Conservation (phyloP, 192 early-diverging fungal genomes). For the Geosiphon pyriformis region DNA sequence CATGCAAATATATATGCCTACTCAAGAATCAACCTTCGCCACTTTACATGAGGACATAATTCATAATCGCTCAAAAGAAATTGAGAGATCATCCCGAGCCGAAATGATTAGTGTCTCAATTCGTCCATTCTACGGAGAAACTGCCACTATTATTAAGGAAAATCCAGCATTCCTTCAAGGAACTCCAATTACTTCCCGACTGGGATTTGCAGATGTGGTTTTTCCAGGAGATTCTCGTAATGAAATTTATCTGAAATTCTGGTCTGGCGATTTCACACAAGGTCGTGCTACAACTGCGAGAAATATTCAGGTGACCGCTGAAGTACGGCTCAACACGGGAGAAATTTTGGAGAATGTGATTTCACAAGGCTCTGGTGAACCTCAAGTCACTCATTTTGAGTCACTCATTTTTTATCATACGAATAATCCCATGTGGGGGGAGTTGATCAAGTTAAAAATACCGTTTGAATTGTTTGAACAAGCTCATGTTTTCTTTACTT, state of each 20-base stretch:
- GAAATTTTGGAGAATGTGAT: conserved; percentile 50
- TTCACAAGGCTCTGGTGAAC: conserved; percentile 36
- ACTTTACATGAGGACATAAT: conserved; percentile 55
- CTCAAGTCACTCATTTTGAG: conserved; percentile 40
- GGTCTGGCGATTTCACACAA: conserved; percentile 50
- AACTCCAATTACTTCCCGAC: conserved; percentile 42
- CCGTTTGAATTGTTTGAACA: conserved; percentile 45
- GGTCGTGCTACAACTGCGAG: conserved; percentile 33
- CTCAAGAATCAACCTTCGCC: conserved; percentile 43
- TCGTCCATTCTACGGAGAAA: conserved; percentile 38
- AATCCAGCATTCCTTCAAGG: conserved; percentile 40
- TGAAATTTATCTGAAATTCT: conserved; percentile 54
- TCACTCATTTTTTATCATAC: conserved; percentile 58
- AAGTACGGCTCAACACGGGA: conserved; percentile 52
- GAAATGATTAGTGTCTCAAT: conserved; percentile 45
- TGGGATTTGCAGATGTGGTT: conserved; percentile 59
- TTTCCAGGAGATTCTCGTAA: conserved; percentile 51
- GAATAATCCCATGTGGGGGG: conserved; percentile 53
- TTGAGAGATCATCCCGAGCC: conserved; percentile 36
- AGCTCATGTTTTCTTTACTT: conserved; percentile 55
- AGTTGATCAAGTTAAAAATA: conserved; percentile 61
- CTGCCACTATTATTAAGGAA: conserved; percentile 35
- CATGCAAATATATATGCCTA: conserved; percentile 50
- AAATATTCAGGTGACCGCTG: conserved; percentile 58
- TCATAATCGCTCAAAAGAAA: conserved; percentile 38